Base-by-base conservation (phyloP, 441 rosid genomes). In the Croton laevigatus region DNA sequence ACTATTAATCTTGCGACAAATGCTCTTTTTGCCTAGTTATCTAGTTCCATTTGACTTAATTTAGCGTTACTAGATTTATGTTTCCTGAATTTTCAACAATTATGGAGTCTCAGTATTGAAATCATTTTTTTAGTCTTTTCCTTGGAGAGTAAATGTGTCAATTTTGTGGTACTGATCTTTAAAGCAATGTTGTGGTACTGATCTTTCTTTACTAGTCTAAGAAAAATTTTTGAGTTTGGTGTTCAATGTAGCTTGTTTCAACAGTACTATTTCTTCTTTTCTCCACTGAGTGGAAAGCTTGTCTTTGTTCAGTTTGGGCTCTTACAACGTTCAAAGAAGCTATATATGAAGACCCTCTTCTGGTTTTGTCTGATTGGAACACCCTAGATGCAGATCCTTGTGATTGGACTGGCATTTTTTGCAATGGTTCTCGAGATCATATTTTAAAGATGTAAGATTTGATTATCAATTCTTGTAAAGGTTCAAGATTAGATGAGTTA, bases 331-430 rank as follows among this genome's bases (percentile, higher is more conserved):
- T 95, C 81, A 95, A 88, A 85, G 95, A 91, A 86, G 93, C 87
- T 51, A 86, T 89, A 73, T 86, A 79, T 79, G 98, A 93, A 69
- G 98, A 95, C 82, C 97, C 97, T 27, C 79, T 62, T 68, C 59
- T 81, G 76, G 87, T 89, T 81, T 81, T 89, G 76, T 86, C 97
- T 62, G 87, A 81, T 75, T 95, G 98, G 97, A 84, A 91, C 81
- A 77, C 82, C 67, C 81, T 88, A 69, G 89, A 85, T 79, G 86
- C 85, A 65, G 88, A 89, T 91, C 97, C 97, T 68, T 95, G 99
- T 71, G 82, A 77, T 72, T 93, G 99, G 99, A 59, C 64, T 40
- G 97, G 97, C 69, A 60, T 95, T 76, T 61, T 74, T 57, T 95
- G 99, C 73, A 78, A 88, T 12, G 63, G 48, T 12, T 69, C 76